Percentiles rank a stretch among this genome's conserved stretches.
These are phyloP conservation scores for Botryosphaeria agaves DNA, from an alignment of 2,329 filamentous ascomycete species.

Conservation along the genomic window DNA sequence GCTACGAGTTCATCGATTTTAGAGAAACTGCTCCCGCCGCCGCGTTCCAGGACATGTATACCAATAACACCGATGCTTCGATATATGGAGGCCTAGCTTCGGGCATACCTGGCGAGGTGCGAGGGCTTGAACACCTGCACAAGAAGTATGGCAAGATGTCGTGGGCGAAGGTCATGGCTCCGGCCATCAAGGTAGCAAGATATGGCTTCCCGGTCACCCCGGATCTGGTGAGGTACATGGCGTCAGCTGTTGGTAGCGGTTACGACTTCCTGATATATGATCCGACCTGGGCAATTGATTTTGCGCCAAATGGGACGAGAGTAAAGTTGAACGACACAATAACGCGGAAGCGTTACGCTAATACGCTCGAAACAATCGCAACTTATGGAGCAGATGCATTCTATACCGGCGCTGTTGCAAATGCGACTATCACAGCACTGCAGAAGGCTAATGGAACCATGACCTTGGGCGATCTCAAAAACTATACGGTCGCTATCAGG, in stretches of 20 bases:
- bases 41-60: conserved; percentile 72
- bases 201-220: conserved; percentile 56
- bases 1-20: conserved; percentile 78
- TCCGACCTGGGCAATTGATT: conserved; percentile 70
- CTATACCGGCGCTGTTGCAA: conserved; percentile 54
- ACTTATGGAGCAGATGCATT: conserved; percentile 54
- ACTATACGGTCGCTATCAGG: conserved; percentile 52
- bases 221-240: conserved; percentile 63
- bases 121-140: conserved; percentile 67
- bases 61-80: conserved; percentile 48
- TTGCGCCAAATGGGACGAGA: conserved; percentile 65
- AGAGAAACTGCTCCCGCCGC: conserved; percentile 74
- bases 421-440: conserved; percentile 54
- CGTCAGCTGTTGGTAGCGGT: conserved; percentile 26
- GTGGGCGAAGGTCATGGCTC: conserved; percentile 48
- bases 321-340: conserved; percentile 60
- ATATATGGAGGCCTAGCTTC: conserved; percentile 53
- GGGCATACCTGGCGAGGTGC: conserved; percentile 56
- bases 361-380: conserved; percentile 65
- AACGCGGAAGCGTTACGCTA: conserved; percentile 62
- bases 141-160: conserved; percentile 42
- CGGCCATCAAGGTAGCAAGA: conserved; percentile 56
- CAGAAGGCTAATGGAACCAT: conserved; percentile 63
- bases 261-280: conserved; percentile 58
- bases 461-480: conserved; percentile 59